Conservation (phyloP, 179 eudicot genomes). For the Sideroxylon spinosum region DNA sequence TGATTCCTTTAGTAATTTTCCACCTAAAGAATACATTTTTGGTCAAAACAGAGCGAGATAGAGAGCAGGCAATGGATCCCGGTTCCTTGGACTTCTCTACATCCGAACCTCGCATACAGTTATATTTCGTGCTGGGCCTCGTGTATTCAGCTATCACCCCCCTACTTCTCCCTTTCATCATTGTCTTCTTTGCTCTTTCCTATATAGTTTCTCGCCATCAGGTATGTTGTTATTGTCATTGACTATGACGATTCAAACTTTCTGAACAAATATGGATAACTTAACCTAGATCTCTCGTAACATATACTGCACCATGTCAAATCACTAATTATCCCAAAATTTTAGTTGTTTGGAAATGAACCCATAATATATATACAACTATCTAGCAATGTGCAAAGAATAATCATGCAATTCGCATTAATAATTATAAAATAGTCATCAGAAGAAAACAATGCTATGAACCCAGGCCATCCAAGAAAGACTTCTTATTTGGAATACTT, state of each 20-base stretch:
- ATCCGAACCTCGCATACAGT: conserved; percentile 59
- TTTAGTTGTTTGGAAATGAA: too few relatives aligned
- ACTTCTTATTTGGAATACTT: background rate
- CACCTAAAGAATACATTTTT: conserved; percentile 54
- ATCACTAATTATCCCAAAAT: too few relatives aligned
- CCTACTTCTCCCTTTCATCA: conserved; percentile 52
- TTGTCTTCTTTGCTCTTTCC: conserved; percentile 57
- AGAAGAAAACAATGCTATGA: background rate
- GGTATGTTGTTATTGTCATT: conserved; percentile 30
- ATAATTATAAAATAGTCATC: background rate
- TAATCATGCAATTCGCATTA: background rate
- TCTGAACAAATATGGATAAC: too few relatives aligned
- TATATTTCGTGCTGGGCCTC: conserved; percentile 61
- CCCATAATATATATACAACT: too few relatives aligned
- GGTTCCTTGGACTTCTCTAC: conserved; percentile 45
- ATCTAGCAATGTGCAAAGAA: background rate
- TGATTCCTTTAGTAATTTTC: conserved; percentile 48
- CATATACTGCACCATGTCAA: too few relatives aligned
- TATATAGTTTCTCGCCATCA: conserved; percentile 65
- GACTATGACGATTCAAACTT: background rate
- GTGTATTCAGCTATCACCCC: conserved; percentile 55
- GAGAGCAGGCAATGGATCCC: conserved; percentile 69
- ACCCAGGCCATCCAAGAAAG: background rate
- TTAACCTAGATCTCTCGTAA: too few relatives aligned
- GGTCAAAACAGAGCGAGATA: conserved; percentile 59